Evolutionary conservation across 1,139 yeast genomes (phyloP).

Genomic region (Magnusiomyces sp.): DNA sequence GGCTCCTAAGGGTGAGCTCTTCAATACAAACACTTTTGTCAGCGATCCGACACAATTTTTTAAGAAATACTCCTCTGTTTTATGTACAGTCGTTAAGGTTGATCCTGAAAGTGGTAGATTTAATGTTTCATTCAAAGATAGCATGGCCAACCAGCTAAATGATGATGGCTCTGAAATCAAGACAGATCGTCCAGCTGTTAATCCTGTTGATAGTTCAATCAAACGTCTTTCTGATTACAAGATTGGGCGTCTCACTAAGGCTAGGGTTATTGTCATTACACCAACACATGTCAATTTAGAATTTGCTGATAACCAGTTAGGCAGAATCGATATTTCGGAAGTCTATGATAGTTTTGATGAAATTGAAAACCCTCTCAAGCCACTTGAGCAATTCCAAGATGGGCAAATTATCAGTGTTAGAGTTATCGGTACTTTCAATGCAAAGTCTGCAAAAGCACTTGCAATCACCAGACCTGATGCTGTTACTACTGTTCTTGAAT

Average conservation of each 20-base stretch:
- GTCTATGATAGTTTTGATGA: conserved; percentile 49
- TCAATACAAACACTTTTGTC: conserved; percentile 41
- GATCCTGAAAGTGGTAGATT: conserved; percentile 9
- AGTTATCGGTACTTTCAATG: conserved; percentile 72
- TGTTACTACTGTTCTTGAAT: conserved; percentile 54
- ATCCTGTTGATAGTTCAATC: conserved; percentile 54
- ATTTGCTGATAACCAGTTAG: conserved; percentile 71
- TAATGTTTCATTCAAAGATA: conserved; percentile 11
- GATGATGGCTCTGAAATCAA: too few species aligned
- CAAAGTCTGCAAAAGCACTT: conserved; percentile 57
- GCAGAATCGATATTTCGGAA: conserved; percentile 72
- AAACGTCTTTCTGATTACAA: conserved; percentile 43
- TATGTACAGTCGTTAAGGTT: conserved; percentile 34
- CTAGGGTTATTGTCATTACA: conserved; percentile 53
- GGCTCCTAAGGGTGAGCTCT: conserved; percentile 68
- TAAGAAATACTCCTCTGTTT: conserved; percentile 54
- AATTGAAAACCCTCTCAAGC: conserved; percentile 50
- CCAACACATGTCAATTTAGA: conserved; percentile 69
- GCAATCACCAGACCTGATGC: conserved; percentile 51
- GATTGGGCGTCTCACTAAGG: conserved; percentile 57
- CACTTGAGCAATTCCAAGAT: conserved; percentile 48
- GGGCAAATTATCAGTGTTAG: conserved; percentile 55
- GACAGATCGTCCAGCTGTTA: conserved; percentile 30
- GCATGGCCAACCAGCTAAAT: not conserved
- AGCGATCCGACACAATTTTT: conserved; percentile 49